Conservation (phyloP, 2,329 filamentous ascomycete species). For the Talaromyces rugulosus region DNA sequence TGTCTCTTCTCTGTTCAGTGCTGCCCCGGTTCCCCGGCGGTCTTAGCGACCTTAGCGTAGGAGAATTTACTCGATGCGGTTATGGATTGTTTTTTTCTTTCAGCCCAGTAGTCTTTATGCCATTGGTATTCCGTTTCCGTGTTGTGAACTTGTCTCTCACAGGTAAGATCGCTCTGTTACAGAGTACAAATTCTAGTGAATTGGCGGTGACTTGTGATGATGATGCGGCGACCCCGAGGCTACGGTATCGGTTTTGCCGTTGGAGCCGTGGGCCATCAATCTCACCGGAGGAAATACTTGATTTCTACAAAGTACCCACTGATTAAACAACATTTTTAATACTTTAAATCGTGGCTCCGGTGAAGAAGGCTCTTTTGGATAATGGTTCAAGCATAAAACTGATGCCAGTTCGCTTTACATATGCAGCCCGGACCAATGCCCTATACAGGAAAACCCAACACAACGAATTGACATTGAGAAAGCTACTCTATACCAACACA, state of each 20-base stretch:
- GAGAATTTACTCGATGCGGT: not conserved
- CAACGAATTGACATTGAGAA: not conserved
- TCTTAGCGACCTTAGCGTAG: not conserved
- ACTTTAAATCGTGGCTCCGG: not conserved
- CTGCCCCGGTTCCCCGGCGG: not conserved
- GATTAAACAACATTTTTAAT: not conserved
- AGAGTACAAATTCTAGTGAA: not conserved
- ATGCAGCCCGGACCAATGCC: not conserved
- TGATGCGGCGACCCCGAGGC: not conserved
- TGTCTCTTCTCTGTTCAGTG: conserved; percentile 9
- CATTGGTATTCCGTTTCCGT: not conserved
- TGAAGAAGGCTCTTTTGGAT: not conserved
- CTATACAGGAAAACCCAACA: not conserved
- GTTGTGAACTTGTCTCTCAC: not conserved
- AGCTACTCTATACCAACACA: not conserved
- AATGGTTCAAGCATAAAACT: not conserved
- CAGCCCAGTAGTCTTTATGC: not conserved
- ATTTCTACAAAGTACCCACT: not conserved
- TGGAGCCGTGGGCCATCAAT: not conserved
- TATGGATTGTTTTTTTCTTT: not conserved
- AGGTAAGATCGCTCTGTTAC: not conserved
- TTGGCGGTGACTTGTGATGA: not conserved
- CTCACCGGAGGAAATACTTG: not conserved
- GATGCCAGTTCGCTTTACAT: not conserved
- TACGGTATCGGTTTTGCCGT: not conserved